phyloP scores from a whole-genome alignment of 352 stramenopile species.

The Peronosclerospora sorghi region DNA sequence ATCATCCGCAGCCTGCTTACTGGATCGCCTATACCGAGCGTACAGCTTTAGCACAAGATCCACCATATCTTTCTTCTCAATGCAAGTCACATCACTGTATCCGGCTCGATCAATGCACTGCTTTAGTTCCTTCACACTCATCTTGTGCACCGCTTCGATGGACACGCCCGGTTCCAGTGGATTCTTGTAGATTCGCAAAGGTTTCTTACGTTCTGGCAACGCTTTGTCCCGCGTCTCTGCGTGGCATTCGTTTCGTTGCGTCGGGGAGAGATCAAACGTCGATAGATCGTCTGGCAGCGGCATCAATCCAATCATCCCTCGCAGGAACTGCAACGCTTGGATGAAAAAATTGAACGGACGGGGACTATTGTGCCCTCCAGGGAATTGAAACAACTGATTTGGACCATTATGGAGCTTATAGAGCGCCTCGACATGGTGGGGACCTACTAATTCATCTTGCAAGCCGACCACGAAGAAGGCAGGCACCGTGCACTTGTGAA shows the following conservation, averaged over 20 bases:
- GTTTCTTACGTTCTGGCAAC: conserved; percentile 20
- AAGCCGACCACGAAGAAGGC: conserved; percentile 67
- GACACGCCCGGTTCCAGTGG: conserved; percentile 40
- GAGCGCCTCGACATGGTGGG: conserved; percentile 60
- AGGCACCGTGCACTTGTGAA: conserved; percentile 63
- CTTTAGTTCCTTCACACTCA: conserved; percentile 76
- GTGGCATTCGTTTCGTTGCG: conserved; percentile 16
- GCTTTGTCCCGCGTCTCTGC: conserved; percentile 3
- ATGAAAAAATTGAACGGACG: conserved; percentile 72
- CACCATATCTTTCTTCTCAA: conserved; percentile 77
- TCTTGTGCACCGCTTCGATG: conserved; percentile 53
- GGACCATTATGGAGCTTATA: conserved; percentile 69
- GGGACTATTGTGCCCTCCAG: conserved; percentile 68
- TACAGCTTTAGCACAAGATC: conserved; percentile 78
- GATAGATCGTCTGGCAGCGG: conserved; percentile 47
- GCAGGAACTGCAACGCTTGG: conserved; percentile 65
- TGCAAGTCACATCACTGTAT: conserved; percentile 59
- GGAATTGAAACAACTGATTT: conserved; percentile 74
- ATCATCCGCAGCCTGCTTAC: conserved; percentile 27
- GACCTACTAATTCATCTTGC: conserved; percentile 72
- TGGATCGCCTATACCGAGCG: conserved; percentile 44
- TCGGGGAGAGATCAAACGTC: conserved; percentile 30
- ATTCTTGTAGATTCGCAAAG: conserved; percentile 51
- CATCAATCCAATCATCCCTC: conserved; percentile 68
- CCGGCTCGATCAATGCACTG: conserved; percentile 52